phyloP scores from a whole-genome alignment of 768 basidiomycete genomes.

The Lanmaoa rubissima region DNA sequence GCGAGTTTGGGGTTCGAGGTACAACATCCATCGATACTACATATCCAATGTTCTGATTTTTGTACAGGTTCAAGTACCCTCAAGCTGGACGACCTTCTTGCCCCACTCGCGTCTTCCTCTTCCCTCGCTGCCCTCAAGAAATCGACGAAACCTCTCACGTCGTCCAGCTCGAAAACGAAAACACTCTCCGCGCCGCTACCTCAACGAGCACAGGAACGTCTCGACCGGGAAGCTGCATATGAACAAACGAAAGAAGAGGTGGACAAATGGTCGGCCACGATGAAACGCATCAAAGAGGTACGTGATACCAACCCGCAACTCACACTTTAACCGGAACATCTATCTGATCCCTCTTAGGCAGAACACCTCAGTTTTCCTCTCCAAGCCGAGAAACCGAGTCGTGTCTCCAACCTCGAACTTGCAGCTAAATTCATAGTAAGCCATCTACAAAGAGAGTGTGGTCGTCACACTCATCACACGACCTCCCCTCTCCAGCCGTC shows the following conservation, averaged over 20 bases:
- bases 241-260: conserved; percentile 91
- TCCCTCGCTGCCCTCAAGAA: conserved; percentile 66
- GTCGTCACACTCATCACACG: neutral
- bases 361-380: conserved; percentile 87
- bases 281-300: conserved; percentile 90
- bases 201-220: conserved; percentile 79
- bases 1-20: conserved; percentile 73
- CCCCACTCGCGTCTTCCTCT: conserved; percentile 59
- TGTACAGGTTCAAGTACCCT: conserved; percentile 44
- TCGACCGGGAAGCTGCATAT: conserved; percentile 93
- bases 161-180: conserved; percentile 52
- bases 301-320: conserved; percentile 5
- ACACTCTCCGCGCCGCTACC: conserved; percentile 83
- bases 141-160: conserved; percentile 61
- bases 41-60: conserved; percentile 2
- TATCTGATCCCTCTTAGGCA: conserved; percentile 46
- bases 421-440: conserved; percentile 82
- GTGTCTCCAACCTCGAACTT: conserved; percentile 71
- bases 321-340: neutral
- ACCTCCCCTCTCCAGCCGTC: conserved; percentile 53
- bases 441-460: neutral
- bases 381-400: conserved; percentile 55
- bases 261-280: conserved; percentile 89
- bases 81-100: conserved; percentile 71
- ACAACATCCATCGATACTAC: neutral